Conservation (phyloP, 1,139 yeast genomes). For the Debaryomyces nepalensis region DNA sequence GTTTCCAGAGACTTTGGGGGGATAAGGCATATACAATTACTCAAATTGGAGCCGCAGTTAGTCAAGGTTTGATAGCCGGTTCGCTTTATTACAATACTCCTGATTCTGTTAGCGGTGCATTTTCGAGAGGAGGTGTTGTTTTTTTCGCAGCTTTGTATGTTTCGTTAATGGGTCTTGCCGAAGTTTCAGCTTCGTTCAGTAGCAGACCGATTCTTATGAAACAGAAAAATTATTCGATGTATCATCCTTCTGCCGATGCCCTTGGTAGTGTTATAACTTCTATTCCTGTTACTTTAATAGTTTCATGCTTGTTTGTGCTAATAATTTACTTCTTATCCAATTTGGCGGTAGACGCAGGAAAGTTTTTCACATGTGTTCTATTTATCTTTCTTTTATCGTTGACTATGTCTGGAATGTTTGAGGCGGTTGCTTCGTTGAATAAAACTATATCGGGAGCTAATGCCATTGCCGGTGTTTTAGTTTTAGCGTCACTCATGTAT, state of each 20-base stretch:
- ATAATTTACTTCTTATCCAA: constrained; percentile 56
- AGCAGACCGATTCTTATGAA: constrained; percentile 59
- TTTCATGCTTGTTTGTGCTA: constrained; percentile 48
- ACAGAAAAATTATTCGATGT: constrained; percentile 59
- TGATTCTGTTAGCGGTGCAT: constrained; percentile 47
- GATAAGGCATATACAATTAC: constrained; percentile 55
- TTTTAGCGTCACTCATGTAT: constrained; percentile 54
- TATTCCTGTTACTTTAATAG: constrained; percentile 52
- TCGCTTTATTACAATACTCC: constrained; percentile 55
- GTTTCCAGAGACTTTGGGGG: constrained; percentile 55
- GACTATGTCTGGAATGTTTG: constrained; percentile 49
- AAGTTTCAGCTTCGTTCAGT: constrained; percentile 51
- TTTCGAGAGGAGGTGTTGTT: constrained; percentile 61
- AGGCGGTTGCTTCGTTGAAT: constrained; percentile 53
- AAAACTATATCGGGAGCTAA: constrained; percentile 54
- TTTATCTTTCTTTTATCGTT: constrained; percentile 39
- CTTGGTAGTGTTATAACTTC: constrained; percentile 50
- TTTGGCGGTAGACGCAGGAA: constrained; percentile 55
- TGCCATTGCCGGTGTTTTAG: constrained; percentile 53
- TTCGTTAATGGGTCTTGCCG: constrained; percentile 60
- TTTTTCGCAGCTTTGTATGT: constrained; percentile 58
- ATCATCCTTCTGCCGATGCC: constrained; percentile 65
- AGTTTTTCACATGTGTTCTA: constrained; percentile 55
- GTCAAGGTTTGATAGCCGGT: constrained; percentile 58
- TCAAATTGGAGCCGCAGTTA: constrained; percentile 48